Conservation (phyloP, 2,329 filamentous ascomycete genomes). For the Calonectria pteridis region DNA sequence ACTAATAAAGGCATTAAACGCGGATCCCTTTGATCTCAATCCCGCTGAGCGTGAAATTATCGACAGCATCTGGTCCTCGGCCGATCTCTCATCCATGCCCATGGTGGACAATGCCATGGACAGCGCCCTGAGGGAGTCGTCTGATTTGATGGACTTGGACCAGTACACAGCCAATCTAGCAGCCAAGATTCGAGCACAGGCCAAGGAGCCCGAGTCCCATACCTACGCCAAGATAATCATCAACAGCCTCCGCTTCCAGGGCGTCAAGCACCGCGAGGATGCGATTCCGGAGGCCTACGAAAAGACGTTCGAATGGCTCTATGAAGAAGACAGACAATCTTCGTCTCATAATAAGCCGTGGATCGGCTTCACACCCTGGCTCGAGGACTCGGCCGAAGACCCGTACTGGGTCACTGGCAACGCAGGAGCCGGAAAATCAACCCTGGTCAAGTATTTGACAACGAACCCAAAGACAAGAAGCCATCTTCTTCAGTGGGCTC, state of each 20-base stretch:
- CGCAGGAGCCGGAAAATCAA: constrained; percentile 19
- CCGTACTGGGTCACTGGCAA: constrained; percentile 34
- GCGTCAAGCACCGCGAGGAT: constrained; percentile 24
- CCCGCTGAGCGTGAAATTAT: not conserved
- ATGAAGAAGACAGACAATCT: not conserved
- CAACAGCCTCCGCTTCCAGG: constrained; percentile 15
- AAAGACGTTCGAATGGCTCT: constrained; percentile 27
- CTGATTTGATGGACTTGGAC: not conserved
- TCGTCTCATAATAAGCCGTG: not conserved
- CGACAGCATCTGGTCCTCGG: not conserved
- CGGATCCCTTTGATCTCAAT: not conserved
- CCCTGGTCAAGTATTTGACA: constrained; percentile 6
- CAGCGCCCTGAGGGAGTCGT: not conserved
- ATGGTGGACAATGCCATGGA: not conserved
- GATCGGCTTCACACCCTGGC: constrained; percentile 21
- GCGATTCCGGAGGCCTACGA: constrained; percentile 24
- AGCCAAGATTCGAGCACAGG: not conserved
- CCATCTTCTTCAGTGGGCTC: constrained; percentile 10
- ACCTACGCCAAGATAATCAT: not conserved
- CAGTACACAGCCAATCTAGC: not conserved
- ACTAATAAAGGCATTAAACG: not conserved
- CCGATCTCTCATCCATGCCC: not conserved
- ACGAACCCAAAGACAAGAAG: not conserved
- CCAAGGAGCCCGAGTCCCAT: not conserved
- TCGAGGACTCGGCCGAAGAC: not conserved